Conservation (phyloP, 257 asterid species). For the Capsicum pubescens region DNA sequence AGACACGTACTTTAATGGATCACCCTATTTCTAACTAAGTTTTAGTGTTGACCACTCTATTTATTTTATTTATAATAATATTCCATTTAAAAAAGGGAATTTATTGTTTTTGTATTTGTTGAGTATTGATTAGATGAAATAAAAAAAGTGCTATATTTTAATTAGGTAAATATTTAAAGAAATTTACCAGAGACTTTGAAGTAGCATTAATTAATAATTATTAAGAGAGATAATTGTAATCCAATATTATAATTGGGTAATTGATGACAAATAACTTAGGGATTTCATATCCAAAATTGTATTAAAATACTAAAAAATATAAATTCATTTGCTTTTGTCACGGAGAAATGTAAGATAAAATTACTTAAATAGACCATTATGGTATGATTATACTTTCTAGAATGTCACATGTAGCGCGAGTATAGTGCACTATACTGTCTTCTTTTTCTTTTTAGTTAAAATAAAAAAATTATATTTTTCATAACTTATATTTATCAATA, state of each 20-base stretch:
- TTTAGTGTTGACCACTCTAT: conserved; percentile 20
- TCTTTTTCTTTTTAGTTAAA: too few relatives aligned
- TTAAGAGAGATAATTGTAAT: not conserved
- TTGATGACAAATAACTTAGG: not conserved
- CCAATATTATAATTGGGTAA: not conserved
- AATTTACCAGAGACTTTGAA: not conserved
- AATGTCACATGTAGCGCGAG: too few relatives aligned
- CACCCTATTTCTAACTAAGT: not conserved
- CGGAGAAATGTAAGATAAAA: too few relatives aligned
- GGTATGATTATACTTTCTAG: too few relatives aligned
- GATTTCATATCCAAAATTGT: not conserved
- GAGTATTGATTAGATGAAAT: not conserved
- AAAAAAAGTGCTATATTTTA: not conserved
- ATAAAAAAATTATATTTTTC: not conserved
- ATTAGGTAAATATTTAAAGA: not conserved
- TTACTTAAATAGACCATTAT: too few relatives aligned
- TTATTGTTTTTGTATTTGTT: not conserved
- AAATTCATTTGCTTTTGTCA: not conserved
- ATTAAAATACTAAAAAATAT: not conserved
- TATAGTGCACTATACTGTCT: too few relatives aligned
- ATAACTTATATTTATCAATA: not conserved
- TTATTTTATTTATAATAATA: not conserved
- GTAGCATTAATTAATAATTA: not conserved
- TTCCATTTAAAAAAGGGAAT: not conserved
- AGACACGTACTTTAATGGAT: not conserved